A percentile compares a stretch with the other conserved stretches of the same genome.
phyloP scores from a whole-genome alignment of 495 filamentous ascomycete genomes.

The Aspergillus ostianus region DNA sequence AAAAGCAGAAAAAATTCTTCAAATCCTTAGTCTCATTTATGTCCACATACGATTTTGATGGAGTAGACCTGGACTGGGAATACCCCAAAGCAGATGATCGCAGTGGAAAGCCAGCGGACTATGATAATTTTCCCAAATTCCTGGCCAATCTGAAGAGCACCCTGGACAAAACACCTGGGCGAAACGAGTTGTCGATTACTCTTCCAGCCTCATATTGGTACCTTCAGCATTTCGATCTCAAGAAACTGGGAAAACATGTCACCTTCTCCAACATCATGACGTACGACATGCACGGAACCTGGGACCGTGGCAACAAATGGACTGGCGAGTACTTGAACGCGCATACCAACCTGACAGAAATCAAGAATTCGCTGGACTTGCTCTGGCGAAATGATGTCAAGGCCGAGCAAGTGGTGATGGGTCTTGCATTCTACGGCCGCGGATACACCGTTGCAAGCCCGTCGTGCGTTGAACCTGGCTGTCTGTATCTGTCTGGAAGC shows the following conservation, averaged over 20 bases:
- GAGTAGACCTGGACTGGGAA: slow-evolving; percentile 61
- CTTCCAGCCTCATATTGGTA: slow-evolving; percentile 42
- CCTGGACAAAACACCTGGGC: slow-evolving; percentile 27
- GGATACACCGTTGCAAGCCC: slow-evolving; percentile 12
- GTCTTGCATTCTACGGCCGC: slow-evolving; percentile 41
- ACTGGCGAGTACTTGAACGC: slow-evolving; percentile 21
- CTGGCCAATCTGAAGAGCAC: slow-evolving; percentile 39
- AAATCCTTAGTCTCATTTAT: slow-evolving; percentile 38
- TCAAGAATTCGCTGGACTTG: slow-evolving; percentile 29
- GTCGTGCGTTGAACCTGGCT: slow-evolving; percentile 30
- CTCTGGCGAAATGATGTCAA: slow-evolving; percentile 40
- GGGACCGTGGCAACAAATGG: slow-evolving; percentile 24
- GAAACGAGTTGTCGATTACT: slow-evolving; percentile 38
- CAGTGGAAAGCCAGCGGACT: slow-evolving; percentile 37
- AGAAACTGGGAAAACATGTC: slow-evolving; percentile 37
- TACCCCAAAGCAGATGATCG: slow-evolving; percentile 45
- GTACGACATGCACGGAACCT: slow-evolving; percentile 45
- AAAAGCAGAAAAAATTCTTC: slow-evolving; percentile 44
- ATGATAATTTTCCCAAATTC: slow-evolving; percentile 39
- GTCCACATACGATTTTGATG: slow-evolving; percentile 49
- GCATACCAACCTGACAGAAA: slow-evolving; percentile 43
- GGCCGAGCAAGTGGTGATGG: slow-evolving; percentile 36
- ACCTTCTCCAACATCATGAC: slow-evolving; percentile 53
- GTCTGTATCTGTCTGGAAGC: slow-evolving; percentile 20
- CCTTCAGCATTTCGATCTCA: slow-evolving; percentile 42